Conservation (phyloP, 1,284 basidiomycete genomes). For the Thecaphora thlaspeos region DNA sequence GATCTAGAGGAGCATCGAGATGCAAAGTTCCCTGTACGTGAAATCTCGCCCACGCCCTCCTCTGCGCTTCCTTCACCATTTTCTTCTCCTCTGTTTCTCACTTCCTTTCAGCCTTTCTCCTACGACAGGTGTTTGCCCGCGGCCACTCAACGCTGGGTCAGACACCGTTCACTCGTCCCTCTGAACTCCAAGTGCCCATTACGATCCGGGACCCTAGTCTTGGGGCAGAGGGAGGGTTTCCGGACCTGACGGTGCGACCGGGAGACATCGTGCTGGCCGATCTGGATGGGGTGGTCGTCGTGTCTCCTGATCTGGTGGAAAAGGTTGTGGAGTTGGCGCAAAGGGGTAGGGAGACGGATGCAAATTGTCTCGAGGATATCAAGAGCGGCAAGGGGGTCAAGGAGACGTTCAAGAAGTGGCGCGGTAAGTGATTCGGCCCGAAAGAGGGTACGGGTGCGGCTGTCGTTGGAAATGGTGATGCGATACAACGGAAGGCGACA, state of each 20-base stretch:
- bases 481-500: no score
- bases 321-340: slow-evolving; percentile 67
- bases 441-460: no score
- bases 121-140: slow-evolving; percentile 63
- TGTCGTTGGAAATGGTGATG: no score
- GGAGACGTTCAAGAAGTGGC: slow-evolving; percentile 73
- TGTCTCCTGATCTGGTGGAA: slow-evolving; percentile 66
- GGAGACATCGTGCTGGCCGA: slow-evolving; percentile 84
- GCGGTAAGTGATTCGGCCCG: slow-evolving; percentile 63
- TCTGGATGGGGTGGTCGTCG: slow-evolving; percentile 83
- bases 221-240: slow-evolving; percentile 22
- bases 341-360: slow-evolving; percentile 70
- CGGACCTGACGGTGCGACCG: slow-evolving; percentile 68
- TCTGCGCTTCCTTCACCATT: neutral
- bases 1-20: slow-evolving; percentile 75
- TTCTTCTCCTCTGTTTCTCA: neutral
- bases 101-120: no score
- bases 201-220: slow-evolving; percentile 61
- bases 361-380: slow-evolving; percentile 74
- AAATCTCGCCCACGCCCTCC: no score
- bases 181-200: slow-evolving; percentile 73
- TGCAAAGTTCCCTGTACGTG: slow-evolving; percentile 62
- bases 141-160: slow-evolving; percentile 84
- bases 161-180: slow-evolving; percentile 79
- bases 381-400: slow-evolving; percentile 71